Percentiles rank a stretch among this genome's conserved stretches.
Conservation (phyloP, 1,284 basidiomycete genomes). For the Omphalotus olearius region DNA sequence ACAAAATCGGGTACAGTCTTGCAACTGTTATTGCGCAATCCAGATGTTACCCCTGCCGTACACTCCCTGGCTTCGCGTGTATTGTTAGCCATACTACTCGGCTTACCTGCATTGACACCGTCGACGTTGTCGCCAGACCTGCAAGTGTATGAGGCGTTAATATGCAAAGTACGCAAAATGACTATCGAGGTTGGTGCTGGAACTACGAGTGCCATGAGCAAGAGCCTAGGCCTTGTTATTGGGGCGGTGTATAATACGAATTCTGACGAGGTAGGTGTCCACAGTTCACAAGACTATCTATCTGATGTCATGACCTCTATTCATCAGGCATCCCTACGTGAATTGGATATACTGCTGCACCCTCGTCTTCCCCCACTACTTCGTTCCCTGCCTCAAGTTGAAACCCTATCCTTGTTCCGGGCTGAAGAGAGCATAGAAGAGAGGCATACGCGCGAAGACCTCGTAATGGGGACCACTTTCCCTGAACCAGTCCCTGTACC, state of each 20-base stretch:
- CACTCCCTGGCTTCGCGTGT: slow-evolving; percentile 57
- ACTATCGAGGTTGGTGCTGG: slow-evolving; percentile 49
- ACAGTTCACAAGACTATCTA: not conserved
- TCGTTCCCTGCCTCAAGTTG: slow-evolving; percentile 61
- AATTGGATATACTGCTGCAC: slow-evolving; percentile 65
- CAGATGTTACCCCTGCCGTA: slow-evolving; percentile 46
- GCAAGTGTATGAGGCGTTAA: slow-evolving; percentile 40
- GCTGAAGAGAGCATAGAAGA: slow-evolving; percentile 64
- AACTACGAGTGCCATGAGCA: slow-evolving; percentile 54
- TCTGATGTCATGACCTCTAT: slow-evolving; percentile 7
- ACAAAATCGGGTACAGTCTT: slow-evolving; percentile 37
- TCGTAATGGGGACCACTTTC: slow-evolving; percentile 30
- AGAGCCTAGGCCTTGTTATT: slow-evolving; percentile 51
- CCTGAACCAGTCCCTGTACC: not conserved
- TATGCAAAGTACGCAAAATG: slow-evolving; percentile 40
- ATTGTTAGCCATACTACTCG: slow-evolving; percentile 51
- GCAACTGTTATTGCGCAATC: slow-evolving; percentile 41
- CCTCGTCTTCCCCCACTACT: slow-evolving; percentile 74
- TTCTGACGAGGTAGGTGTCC: slow-evolving; percentile 23
- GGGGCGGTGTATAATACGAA: slow-evolving; percentile 22
- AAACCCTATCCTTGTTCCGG: slow-evolving; percentile 54
- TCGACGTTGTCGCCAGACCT: slow-evolving; percentile 52
- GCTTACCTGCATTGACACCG: slow-evolving; percentile 52
- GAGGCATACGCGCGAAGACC: slow-evolving; percentile 33
- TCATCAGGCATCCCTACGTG: slow-evolving; percentile 20